Percentiles rank a stretch among this genome's conserved stretches.
These are phyloP conservation scores for Aquilaria sinensis DNA, from an alignment of 345 rosid genomes.

Conservation along the genomic window DNA sequence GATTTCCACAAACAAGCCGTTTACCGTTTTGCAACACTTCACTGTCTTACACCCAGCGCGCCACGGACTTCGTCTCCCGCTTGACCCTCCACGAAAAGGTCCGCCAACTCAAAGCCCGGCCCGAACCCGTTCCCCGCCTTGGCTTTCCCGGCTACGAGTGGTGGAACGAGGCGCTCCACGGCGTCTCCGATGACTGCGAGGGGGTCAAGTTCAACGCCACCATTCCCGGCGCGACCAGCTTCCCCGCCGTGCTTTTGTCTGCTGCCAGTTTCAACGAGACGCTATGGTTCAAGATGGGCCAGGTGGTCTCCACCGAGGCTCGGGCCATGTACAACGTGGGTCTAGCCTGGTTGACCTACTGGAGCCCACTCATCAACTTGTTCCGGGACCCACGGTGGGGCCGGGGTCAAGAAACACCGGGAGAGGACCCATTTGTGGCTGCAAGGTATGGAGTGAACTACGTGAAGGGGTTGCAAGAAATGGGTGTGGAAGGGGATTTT, in stretches of 20 bases:
- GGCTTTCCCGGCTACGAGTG: constrained; percentile 59
- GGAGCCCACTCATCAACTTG: constrained; percentile 60
- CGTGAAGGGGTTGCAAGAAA: constrained; percentile 44
- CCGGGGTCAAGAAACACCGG: constrained; percentile 46
- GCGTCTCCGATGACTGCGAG: constrained; percentile 45
- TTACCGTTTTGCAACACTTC: constrained; percentile 39
- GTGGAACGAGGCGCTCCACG: constrained; percentile 83
- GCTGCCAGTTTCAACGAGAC: constrained; percentile 53
- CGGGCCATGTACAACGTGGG: constrained; percentile 42
- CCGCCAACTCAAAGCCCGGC: constrained; percentile 40
- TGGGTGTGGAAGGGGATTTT: constrained; percentile 10
- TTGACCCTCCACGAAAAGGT: constrained; percentile 52
- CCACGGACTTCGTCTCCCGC: constrained; percentile 38
- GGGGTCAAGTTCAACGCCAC: constrained; percentile 38
- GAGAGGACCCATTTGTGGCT: constrained; percentile 45
- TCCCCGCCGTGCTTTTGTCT: constrained; percentile 46
- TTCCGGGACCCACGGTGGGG: constrained; percentile 53
- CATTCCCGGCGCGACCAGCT: constrained; percentile 58
- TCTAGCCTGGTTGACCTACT: constrained; percentile 32
- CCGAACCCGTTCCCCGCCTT: constrained; percentile 42
- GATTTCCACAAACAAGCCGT: constrained; percentile 22
- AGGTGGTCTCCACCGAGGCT: constrained; percentile 42
- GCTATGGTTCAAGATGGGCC: constrained; percentile 53
- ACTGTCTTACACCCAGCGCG: constrained; percentile 37
- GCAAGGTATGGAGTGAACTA: constrained; percentile 38